Conservation (phyloP, 2,329 filamentous ascomycete genomes). For the Paraphaeosphaeria minitans region DNA sequence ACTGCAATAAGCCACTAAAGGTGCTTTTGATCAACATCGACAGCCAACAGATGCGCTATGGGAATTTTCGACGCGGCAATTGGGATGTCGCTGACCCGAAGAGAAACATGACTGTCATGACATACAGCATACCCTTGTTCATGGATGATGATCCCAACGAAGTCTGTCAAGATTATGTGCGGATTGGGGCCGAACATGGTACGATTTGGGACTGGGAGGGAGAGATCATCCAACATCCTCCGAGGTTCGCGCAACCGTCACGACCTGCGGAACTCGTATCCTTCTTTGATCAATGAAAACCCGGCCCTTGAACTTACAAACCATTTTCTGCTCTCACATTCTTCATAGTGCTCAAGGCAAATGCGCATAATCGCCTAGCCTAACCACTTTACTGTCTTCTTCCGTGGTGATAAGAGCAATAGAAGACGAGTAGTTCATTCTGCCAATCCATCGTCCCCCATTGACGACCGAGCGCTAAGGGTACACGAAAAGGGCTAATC, state of each 20-base stretch:
- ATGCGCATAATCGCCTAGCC: not conserved
- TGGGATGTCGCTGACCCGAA: slow-evolving; percentile 29
- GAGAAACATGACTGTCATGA: slow-evolving; percentile 47
- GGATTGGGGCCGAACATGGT: slow-evolving; percentile 49
- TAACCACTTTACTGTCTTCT: no score
- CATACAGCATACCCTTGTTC: slow-evolving; percentile 49
- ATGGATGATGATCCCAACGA: slow-evolving; percentile 48
- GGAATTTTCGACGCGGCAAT: slow-evolving; percentile 29
- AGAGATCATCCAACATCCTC: slow-evolving; percentile 20
- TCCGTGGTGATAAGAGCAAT: no score
- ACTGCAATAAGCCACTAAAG: slow-evolving; percentile 21
- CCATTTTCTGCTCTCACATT: not conserved
- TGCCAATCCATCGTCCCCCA: no score
- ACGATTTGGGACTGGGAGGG: slow-evolving; percentile 33
- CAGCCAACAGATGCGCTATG: slow-evolving; percentile 18
- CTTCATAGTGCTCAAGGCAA: not conserved
- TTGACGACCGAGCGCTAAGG: no score
- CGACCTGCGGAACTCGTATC: not conserved
- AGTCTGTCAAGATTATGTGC: slow-evolving; percentile 52
- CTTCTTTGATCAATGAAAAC: not conserved
- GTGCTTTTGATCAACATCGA: slow-evolving; percentile 29
- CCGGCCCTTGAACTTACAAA: not conserved
- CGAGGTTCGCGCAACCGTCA: not conserved
- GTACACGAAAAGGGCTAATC: no score
- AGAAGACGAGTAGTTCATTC: no score